phyloP scores from a whole-genome alignment of 257 asterid genomes.

The Cordia subcordata region DNA sequence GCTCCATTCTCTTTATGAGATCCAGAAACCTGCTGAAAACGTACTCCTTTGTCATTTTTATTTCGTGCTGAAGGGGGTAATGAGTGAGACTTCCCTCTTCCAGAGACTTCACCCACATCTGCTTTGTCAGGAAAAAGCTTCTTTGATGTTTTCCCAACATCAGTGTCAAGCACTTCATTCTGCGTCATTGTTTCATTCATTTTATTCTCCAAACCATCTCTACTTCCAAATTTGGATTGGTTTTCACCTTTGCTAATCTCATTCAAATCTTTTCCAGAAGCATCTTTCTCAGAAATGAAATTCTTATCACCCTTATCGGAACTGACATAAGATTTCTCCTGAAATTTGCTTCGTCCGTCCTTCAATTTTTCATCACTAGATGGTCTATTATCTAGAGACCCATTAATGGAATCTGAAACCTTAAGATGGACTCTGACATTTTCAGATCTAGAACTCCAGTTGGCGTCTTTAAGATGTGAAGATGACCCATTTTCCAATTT shows the following conservation, averaged over 20 bases:
- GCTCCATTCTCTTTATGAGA: slow-evolving; percentile 53
- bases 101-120: slow-evolving; percentile 38
- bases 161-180: slow-evolving; percentile 36
- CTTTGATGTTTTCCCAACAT: slow-evolving; percentile 45
- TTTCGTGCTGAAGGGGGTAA: slow-evolving; percentile 70
- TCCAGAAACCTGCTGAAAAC: slow-evolving; percentile 42
- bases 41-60: slow-evolving; percentile 44
- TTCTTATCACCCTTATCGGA: slow-evolving; percentile 44
- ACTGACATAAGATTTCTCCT: slow-evolving; percentile 40
- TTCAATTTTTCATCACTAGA: slow-evolving; percentile 48
- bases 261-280: slow-evolving; percentile 40
- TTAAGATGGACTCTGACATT: slow-evolving; percentile 37
- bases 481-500: slow-evolving; percentile 60
- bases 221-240: slow-evolving; percentile 33
- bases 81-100: slow-evolving; percentile 55
- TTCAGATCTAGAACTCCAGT: slow-evolving; percentile 44
- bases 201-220: slow-evolving; percentile 27
- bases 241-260: slow-evolving; percentile 44
- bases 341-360: slow-evolving; percentile 54
- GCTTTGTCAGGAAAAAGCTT: slow-evolving; percentile 32
- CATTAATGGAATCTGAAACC: slow-evolving; percentile 39
- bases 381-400: slow-evolving; percentile 32
- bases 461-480: slow-evolving; percentile 58
- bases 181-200: slow-evolving; percentile 38
- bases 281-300: slow-evolving; percentile 42